These are phyloP conservation scores for Thraustochytrium sp. DNA, from an alignment of 352 stramenopile species.

Conservation along the genomic window DNA sequence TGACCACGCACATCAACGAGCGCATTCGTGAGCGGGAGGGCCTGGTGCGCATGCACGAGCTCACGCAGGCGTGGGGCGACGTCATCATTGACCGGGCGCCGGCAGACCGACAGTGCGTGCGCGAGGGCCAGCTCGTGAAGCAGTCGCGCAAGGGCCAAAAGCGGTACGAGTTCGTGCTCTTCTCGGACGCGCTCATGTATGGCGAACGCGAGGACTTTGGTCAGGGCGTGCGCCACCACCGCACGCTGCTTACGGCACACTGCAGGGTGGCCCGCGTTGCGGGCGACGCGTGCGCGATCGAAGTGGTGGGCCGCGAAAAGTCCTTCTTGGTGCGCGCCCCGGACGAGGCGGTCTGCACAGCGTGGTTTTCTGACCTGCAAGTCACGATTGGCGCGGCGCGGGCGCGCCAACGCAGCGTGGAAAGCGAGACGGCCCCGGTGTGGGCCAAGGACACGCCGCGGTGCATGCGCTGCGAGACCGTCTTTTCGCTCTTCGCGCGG, in stretches of 20 bases:
- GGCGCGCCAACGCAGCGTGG: constrained; percentile 46
- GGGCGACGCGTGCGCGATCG: not conserved
- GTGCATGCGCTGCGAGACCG: not conserved
- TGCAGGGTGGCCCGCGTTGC: not conserved
- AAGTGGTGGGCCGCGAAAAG: constrained; percentile 27
- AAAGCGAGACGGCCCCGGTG: constrained; percentile 47
- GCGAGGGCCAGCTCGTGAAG: constrained; percentile 43
- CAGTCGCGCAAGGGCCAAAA: constrained; percentile 43
- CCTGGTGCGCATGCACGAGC: constrained; percentile 66
- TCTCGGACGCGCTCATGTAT: constrained; percentile 51
- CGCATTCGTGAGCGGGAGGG: constrained; percentile 71
- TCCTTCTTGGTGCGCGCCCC: constrained; percentile 32
- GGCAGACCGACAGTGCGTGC: not conserved
- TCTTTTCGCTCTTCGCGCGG: not conserved
- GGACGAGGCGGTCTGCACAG: not conserved
- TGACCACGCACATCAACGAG: constrained; percentile 68
- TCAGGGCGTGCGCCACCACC: constrained; percentile 13
- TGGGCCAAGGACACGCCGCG: constrained; percentile 59
- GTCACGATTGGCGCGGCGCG: not conserved
- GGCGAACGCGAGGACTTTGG: constrained; percentile 40
- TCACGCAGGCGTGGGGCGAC: constrained; percentile 63
- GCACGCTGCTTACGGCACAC: not conserved
- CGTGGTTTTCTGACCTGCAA: not conserved
- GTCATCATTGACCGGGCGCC: not conserved
- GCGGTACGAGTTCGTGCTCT: constrained; percentile 52